These are phyloP conservation scores for Chlamydomonas eustigma DNA, from an alignment of 139 green algal species.

Conservation along the genomic window DNA sequence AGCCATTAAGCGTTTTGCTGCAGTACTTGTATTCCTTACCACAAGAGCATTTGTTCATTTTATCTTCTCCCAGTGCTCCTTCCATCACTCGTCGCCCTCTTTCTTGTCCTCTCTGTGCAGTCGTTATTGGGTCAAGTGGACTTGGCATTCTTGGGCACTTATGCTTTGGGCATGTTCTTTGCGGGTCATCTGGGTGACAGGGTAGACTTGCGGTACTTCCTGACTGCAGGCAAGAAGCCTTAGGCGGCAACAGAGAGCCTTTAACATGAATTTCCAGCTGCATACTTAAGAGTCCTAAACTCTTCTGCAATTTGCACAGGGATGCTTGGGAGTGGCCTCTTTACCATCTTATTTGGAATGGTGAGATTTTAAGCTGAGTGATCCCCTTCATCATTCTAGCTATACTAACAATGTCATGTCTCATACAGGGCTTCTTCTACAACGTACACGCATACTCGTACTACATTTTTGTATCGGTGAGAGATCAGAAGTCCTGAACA, in stretches of 20 bases:
- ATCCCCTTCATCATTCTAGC: conserved; percentile 5
- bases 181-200: conserved; percentile 85
- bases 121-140: conserved; percentile 80
- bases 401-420: background rate
- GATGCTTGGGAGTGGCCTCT: conserved; percentile 81
- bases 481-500: too few species aligned
- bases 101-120: conserved; percentile 32
- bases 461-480: conserved; percentile 72
- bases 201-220: conserved; percentile 84
- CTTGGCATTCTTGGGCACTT: conserved; percentile 85
- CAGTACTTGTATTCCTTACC: too few species aligned
- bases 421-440: conserved; percentile 68
- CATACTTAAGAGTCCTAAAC: background rate
- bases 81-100: too few species aligned
- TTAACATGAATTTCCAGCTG: background rate
- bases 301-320: conserved; percentile 45
- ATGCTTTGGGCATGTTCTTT: conserved; percentile 92
- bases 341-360: conserved; percentile 75
- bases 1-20: too few species aligned
- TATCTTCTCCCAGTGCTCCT: too few species aligned
- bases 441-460: conserved; percentile 80
- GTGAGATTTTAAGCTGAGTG: too few species aligned
- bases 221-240: conserved; percentile 51
- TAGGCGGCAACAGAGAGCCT: background rate
- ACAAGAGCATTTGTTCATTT: too few species aligned